phyloP scores from a whole-genome alignment of 768 basidiomycete species.

The Gymnopilus dilepis region DNA sequence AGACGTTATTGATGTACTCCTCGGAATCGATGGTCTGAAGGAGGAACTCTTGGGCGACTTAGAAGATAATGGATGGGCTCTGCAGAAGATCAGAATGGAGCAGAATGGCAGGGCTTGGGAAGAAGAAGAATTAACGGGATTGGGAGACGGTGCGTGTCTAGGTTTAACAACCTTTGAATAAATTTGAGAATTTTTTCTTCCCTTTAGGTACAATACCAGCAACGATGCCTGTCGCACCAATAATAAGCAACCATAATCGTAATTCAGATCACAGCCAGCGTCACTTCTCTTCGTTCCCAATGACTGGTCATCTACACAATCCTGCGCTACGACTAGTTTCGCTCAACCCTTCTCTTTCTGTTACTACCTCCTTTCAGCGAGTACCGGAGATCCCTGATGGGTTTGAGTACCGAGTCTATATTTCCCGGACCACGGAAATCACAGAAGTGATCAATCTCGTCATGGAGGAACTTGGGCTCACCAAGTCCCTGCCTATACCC shows the following conservation, averaged over 20 bases:
- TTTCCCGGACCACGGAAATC: constrained; percentile 62
- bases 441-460: constrained; percentile 57
- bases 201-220: constrained; percentile 54
- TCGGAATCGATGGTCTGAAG: constrained; percentile 52
- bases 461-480: constrained; percentile 69
- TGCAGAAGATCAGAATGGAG: constrained; percentile 69
- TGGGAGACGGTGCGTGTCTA: constrained; percentile 61
- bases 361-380: constrained; percentile 61
- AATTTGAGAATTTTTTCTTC: background rate
- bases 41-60: constrained; percentile 62
- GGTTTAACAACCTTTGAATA: background rate
- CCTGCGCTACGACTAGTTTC: constrained; percentile 76
- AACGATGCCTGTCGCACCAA: constrained; percentile 52
- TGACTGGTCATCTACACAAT: constrained; percentile 69
- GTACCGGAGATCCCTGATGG: constrained; percentile 82
- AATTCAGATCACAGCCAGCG: constrained; percentile 42
- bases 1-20: constrained; percentile 62
- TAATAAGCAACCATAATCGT: constrained; percentile 48
- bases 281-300: constrained; percentile 72
- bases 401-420: constrained; percentile 67
- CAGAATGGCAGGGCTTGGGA: constrained; percentile 69
- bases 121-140: constrained; percentile 66
- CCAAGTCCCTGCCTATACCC: constrained; percentile 66
- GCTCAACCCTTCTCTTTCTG: constrained; percentile 60
- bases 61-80: constrained; percentile 65